Evolutionary conservation across 2,329 filamentous ascomycete genomes (phyloP).

Genomic region (Diplodia sapinea): DNA sequence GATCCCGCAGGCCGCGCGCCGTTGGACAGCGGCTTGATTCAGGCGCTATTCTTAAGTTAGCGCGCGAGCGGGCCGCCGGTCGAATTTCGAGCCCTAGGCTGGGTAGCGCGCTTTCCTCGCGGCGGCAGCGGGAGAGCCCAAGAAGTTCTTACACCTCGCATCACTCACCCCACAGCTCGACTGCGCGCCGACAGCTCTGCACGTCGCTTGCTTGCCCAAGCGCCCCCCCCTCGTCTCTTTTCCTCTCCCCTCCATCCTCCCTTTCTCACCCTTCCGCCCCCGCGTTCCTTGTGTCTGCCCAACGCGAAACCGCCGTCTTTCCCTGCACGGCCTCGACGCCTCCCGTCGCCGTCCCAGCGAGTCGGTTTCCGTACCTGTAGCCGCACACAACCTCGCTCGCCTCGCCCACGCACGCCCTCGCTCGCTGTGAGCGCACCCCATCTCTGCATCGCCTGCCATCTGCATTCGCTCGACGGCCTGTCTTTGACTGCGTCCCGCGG

Average conservation of each 20-base stretch:
- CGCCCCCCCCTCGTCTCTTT: conserved; percentile 30
- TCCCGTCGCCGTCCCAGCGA: conserved; percentile 28
- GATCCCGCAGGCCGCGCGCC: conserved; percentile 26
- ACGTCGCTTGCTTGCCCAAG: conserved; percentile 26
- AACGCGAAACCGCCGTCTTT: conserved; percentile 2
- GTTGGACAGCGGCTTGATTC: conserved; percentile 24
- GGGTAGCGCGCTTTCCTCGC: conserved; percentile 27
- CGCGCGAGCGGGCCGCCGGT: conserved; percentile 23
- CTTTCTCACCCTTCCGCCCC: conserved; percentile 37
- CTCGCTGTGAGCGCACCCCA: conserved; percentile 4
- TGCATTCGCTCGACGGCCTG: conserved; percentile 8
- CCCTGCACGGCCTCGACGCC: conserved; percentile 30
- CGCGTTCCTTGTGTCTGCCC: conserved; percentile 37
- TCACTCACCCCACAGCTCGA: conserved; percentile 31
- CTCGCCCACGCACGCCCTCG: conserved; percentile 24
- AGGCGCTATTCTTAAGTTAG: conserved; percentile 20
- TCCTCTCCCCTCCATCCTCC: conserved; percentile 40
- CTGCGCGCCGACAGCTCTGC: conserved; percentile 31
- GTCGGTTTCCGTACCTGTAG: conserved; percentile 26
- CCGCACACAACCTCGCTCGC: conserved; percentile 28
- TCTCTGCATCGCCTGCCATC: conserved; percentile 17
- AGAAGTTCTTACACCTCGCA: conserved; percentile 28
- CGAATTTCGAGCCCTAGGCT: conserved; percentile 25
- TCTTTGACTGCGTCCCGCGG: neutral
- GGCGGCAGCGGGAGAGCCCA: conserved; percentile 24